These are phyloP conservation scores for Nannochloropsis gaditana DNA, from an alignment of 108 stramenopile species.

Conservation along the genomic window DNA sequence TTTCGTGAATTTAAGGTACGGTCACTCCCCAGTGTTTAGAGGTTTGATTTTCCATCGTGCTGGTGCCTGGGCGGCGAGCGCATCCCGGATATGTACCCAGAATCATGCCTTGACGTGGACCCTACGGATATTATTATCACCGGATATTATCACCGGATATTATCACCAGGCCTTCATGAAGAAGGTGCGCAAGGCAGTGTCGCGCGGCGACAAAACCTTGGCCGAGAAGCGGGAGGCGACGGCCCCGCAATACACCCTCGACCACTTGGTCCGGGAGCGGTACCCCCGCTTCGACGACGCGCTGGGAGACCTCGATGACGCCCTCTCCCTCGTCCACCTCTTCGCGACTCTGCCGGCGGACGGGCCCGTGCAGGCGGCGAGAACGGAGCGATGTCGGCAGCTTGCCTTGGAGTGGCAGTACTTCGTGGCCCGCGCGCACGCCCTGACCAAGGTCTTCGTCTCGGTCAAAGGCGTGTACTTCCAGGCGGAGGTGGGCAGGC, in stretches of 20 bases:
- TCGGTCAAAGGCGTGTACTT: slow-evolving; percentile 96
- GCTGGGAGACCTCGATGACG: slow-evolving; percentile 90
- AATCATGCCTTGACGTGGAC: too few relatives aligned
- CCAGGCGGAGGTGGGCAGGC: slow-evolving; percentile 67
- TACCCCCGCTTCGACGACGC: slow-evolving; percentile 97
- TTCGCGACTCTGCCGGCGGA: slow-evolving; percentile 85
- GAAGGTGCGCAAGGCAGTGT: slow-evolving; percentile 61
- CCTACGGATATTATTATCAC: too few relatives aligned
- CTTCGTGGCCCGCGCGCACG: slow-evolving; percentile 70
- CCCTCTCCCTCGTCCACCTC: slow-evolving; percentile 78
- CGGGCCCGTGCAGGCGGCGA: slow-evolving; percentile 59
- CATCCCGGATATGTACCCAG: too few relatives aligned
- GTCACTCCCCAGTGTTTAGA: too few relatives aligned
- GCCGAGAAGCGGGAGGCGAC: slow-evolving; percentile 11
- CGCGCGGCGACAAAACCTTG: slow-evolving; percentile 35
- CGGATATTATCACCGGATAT: too few relatives aligned
- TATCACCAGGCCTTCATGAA: slow-evolving; percentile 76
- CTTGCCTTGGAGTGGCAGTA: slow-evolving; percentile 86
- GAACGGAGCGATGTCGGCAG: slow-evolving; percentile 69
- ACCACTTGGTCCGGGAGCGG: slow-evolving; percentile 94
- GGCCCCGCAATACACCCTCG: slow-evolving; percentile 74
- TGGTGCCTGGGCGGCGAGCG: too few relatives aligned
- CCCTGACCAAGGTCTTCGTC: slow-evolving; percentile 88
- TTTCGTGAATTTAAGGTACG: slow-evolving; percentile 74
- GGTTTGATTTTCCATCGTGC: too few relatives aligned